Conservation (phyloP, 2,329 filamentous ascomycete species). For the Rosellinia necatrix region DNA sequence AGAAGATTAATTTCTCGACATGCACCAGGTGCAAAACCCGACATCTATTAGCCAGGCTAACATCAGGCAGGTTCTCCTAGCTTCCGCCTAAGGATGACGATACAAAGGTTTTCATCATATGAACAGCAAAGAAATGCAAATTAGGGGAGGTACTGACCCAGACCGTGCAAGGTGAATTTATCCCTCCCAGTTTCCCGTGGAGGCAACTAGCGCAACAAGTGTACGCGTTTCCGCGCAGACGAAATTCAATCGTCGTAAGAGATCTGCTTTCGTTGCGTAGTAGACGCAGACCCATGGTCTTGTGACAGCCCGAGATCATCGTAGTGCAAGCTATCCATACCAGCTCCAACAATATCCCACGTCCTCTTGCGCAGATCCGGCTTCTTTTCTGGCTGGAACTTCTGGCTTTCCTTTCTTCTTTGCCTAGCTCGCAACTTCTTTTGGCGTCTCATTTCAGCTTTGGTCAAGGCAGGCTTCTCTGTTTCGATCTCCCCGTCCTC, state of each 20-base stretch:
- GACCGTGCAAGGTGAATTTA: not conserved
- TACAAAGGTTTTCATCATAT: slow-evolving; percentile 84
- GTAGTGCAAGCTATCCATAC: slow-evolving; percentile 64
- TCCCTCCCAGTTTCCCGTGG: not conserved
- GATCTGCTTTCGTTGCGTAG: slow-evolving; percentile 50
- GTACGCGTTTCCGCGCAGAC: not conserved
- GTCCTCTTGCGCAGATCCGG: slow-evolving; percentile 68
- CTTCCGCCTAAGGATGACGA: slow-evolving; percentile 97
- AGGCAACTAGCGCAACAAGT: slow-evolving; percentile 1
- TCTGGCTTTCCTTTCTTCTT: slow-evolving; percentile 45
- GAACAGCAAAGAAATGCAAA: slow-evolving; percentile 24
- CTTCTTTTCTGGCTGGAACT: slow-evolving; percentile 52
- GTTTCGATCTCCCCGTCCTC: slow-evolving; percentile 43
- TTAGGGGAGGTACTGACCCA: slow-evolving; percentile 34
- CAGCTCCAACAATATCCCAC: slow-evolving; percentile 68
- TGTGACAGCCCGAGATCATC: slow-evolving; percentile 48
- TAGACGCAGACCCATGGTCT: slow-evolving; percentile 31
- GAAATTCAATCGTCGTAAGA: slow-evolving; percentile 52
- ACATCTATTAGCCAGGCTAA: slow-evolving; percentile 39
- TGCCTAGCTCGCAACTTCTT: slow-evolving; percentile 48
- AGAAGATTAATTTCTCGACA: slow-evolving; percentile 61
- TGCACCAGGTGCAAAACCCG: slow-evolving; percentile 35
- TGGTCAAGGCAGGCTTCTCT: slow-evolving; percentile 35
- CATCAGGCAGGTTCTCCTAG: slow-evolving; percentile 43
- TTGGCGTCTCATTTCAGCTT: slow-evolving; percentile 34